phyloP scores from a whole-genome alignment of 371 early-diverging fungal species.

The Nematocida parisii region DNA sequence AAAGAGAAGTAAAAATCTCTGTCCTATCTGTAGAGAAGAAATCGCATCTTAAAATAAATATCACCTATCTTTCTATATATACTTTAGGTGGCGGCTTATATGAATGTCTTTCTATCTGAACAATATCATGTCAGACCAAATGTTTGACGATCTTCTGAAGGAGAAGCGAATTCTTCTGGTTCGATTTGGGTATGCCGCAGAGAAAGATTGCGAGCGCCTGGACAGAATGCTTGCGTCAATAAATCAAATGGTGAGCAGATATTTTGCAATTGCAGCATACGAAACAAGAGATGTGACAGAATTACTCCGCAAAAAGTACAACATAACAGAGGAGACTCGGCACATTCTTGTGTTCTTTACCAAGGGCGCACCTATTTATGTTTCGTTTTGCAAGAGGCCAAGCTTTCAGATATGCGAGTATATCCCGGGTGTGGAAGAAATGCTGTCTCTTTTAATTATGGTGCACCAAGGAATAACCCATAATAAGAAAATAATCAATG shows the following conservation, averaged over 20 bases:
- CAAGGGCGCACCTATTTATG: conserved; percentile 8
- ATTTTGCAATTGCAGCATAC: conserved; percentile 38
- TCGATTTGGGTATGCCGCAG: conserved; percentile 37
- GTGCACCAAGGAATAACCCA: conserved; percentile 34
- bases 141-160: conserved; percentile 3
- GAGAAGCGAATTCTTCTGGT: conserved; percentile 35
- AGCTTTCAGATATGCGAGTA: conserved; percentile 2
- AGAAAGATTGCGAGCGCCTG: background rate
- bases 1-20: conserved; percentile 51
- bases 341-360: conserved; percentile 31
- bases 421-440: conserved; percentile 2
- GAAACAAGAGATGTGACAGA: conserved; percentile 34
- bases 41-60: conserved; percentile 38
- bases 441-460: conserved; percentile 31
- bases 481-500: conserved; percentile 30
- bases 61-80: background rate
- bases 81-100: background rate
- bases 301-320: conserved; percentile 6
- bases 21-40: conserved; percentile 66
- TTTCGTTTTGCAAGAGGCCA: conserved; percentile 30
- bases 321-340: background rate
- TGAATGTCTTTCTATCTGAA: conserved; percentile 40
- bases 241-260: background rate
- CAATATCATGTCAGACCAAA: conserved; percentile 3
- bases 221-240: conserved; percentile 14